Evolutionary conservation across 1,139 yeast genomes (phyloP).

Genomic region (Candida tropicalis): DNA sequence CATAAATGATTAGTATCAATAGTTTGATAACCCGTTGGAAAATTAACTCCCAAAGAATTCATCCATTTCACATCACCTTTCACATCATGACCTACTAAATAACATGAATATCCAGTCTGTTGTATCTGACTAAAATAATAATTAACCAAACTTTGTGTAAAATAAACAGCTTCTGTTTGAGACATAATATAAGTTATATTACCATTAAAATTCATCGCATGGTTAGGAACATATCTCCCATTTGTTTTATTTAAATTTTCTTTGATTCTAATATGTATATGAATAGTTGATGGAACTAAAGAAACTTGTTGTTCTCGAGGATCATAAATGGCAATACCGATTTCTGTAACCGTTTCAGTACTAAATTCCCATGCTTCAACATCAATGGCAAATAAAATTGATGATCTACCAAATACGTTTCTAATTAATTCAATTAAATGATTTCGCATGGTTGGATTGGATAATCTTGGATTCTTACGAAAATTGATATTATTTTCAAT

Average conservation of each 20-base stretch:
- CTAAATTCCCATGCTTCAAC: slow-evolving; percentile 66
- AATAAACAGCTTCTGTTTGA: slow-evolving; percentile 33
- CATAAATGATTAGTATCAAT: slow-evolving; percentile 60
- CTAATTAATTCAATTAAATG: slow-evolving; percentile 9
- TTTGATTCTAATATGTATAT: slow-evolving; percentile 57
- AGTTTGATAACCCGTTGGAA: slow-evolving; percentile 37
- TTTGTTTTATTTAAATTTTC: slow-evolving; percentile 53
- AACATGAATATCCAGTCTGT: slow-evolving; percentile 18
- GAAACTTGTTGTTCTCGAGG: slow-evolving; percentile 49
- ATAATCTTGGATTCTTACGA: slow-evolving; percentile 11
- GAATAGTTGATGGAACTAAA: slow-evolving; percentile 45
- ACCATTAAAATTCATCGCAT: slow-evolving; percentile 56
- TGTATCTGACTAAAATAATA: slow-evolving; percentile 35
- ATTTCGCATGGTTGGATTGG: slow-evolving; percentile 2
- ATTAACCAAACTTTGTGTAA: slow-evolving; percentile 46
- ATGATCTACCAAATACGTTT: slow-evolving; percentile 29
- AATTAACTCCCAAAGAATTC: slow-evolving; percentile 42
- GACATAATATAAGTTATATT: slow-evolving; percentile 53
- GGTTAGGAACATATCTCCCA: slow-evolving; percentile 64
- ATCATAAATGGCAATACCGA: slow-evolving; percentile 70
- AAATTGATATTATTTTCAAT: not conserved
- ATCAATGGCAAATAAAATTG: slow-evolving; percentile 57
- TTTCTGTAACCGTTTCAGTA: slow-evolving; percentile 55
- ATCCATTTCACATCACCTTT: slow-evolving; percentile 63
- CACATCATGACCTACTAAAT: slow-evolving; percentile 73